Evolutionary conservation across 139 green algal genomes (phyloP).

Genomic region (Coelastrella sp.): DNA sequence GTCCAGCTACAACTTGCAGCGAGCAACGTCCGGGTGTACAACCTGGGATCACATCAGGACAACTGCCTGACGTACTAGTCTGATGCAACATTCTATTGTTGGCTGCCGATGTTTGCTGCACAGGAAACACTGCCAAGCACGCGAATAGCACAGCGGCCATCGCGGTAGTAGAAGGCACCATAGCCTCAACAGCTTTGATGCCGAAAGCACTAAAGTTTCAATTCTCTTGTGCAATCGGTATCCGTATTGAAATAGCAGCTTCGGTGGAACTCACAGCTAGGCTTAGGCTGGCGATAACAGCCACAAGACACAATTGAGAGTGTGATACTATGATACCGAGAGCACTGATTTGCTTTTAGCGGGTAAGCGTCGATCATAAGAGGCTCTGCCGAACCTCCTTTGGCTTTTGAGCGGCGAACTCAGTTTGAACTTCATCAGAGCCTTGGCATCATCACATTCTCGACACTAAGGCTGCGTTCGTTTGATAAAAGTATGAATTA

Average conservation of each 20-base stretch:
- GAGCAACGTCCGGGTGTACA: slow-evolving; percentile 2
- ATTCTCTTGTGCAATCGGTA: background rate
- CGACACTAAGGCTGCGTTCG: too few species aligned
- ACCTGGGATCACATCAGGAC: background rate
- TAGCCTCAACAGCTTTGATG: background rate
- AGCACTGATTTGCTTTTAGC: too few species aligned
- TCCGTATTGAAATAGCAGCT: too few species aligned
- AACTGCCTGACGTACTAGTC: background rate
- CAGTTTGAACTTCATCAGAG: background rate
- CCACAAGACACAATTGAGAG: too few species aligned
- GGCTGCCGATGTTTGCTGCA: background rate
- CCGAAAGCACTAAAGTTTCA: background rate
- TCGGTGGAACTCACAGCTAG: too few species aligned
- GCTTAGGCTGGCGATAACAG: too few species aligned
- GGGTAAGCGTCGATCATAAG: background rate
- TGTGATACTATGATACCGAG: too few species aligned
- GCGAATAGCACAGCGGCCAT: background rate
- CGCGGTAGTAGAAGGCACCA: background rate
- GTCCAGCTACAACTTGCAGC: background rate
- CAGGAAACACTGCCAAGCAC: background rate
- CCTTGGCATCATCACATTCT: background rate
- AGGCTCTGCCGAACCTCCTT: background rate
- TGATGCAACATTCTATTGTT: background rate
- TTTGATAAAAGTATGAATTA: too few species aligned
- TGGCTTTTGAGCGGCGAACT: background rate